phyloP scores from a whole-genome alignment of 495 filamentous ascomycete species.

The Neurospora hispaniola region DNA sequence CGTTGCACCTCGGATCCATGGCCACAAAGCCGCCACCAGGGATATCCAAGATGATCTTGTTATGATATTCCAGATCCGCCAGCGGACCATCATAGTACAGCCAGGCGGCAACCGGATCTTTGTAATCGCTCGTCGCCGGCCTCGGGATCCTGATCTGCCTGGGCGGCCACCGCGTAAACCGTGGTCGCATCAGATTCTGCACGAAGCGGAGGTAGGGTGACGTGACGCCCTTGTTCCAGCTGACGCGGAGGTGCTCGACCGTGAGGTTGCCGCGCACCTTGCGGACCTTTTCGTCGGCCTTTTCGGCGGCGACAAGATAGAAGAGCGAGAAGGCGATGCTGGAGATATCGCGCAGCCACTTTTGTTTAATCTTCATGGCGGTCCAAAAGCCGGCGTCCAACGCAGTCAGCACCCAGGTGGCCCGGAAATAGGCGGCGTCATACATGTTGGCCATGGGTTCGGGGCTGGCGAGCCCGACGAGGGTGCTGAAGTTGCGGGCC shows the following conservation, averaged over 20 bases:
- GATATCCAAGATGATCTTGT: conserved; percentile 75
- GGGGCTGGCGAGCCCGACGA: conserved; percentile 82
- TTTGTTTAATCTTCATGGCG: conserved; percentile 79
- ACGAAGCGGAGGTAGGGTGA: conserved; percentile 71
- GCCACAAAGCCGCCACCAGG: conserved; percentile 94
- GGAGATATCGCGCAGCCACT: conserved; percentile 71
- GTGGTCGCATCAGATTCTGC: conserved; percentile 61
- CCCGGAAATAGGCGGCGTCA: conserved; percentile 87
- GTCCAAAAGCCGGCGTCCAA: conserved; percentile 97
- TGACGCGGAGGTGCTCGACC: conserved; percentile 81
- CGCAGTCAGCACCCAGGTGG: conserved; percentile 93
- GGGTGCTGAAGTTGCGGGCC: conserved; percentile 82
- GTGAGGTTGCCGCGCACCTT: conserved; percentile 79
- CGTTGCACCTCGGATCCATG: conserved; percentile 82
- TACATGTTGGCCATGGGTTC: conserved; percentile 94
- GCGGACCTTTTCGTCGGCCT: conserved; percentile 94
- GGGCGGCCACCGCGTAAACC: conserved; percentile 65
- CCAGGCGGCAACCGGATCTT: conserved; percentile 76
- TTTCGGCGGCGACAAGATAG: conserved; percentile 86
- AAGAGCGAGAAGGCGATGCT: conserved; percentile 77
- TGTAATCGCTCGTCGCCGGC: conserved; percentile 66
- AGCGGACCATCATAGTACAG: conserved; percentile 88
- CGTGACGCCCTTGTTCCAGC: conserved; percentile 80
- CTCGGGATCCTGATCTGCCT: conserved; percentile 74
- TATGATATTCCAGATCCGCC: conserved; percentile 63